Percentiles rank a stretch among this genome's conserved stretches.
Evolutionary conservation across 345 rosid species (phyloP).

Genomic region (Stellera chamaejasme): DNA sequence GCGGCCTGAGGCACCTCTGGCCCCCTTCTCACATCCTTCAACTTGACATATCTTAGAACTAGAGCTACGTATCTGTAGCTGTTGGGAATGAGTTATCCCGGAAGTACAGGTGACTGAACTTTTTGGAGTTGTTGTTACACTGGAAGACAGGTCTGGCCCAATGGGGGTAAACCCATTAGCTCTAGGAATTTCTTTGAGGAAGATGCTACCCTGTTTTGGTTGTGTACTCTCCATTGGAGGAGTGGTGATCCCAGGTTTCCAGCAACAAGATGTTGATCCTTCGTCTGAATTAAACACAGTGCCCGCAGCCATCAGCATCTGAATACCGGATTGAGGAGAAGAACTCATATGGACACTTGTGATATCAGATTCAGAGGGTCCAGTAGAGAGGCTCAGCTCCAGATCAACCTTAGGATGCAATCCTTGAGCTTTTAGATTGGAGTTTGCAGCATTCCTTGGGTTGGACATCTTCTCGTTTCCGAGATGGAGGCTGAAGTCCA

Average conservation of each 20-base stretch:
- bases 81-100: conserved; percentile 58
- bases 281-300: conserved; percentile 32
- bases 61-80: conserved; percentile 41
- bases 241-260: conserved; percentile 31
- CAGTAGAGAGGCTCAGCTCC: conserved; percentile 66
- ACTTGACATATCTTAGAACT: conserved; percentile 72
- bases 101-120: conserved; percentile 84
- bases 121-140: conserved; percentile 44
- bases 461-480: conserved; percentile 47
- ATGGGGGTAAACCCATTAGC: conserved; percentile 21
- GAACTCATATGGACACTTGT: conserved; percentile 38
- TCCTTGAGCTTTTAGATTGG: conserved; percentile 27
- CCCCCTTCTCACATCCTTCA: conserved; percentile 97
- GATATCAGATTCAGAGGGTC: conserved; percentile 60
- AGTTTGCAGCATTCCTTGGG: conserved; percentile 30
- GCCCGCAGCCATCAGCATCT: conserved; percentile 23
- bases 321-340: conserved; percentile 28
- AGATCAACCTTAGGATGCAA: conserved; percentile 54
- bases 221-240: conserved; percentile 30
- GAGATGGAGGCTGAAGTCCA: conserved; percentile 74
- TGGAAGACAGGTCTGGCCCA: conserved; percentile 57
- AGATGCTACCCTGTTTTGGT: conserved; percentile 34
- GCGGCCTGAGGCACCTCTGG: conserved; percentile 96
- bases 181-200: conserved; percentile 31
- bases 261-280: conserved; percentile 36